Evolutionary conservation across 1,284 basidiomycete genomes (phyloP).

Genomic region (Fomitopsis schrenkii): DNA sequence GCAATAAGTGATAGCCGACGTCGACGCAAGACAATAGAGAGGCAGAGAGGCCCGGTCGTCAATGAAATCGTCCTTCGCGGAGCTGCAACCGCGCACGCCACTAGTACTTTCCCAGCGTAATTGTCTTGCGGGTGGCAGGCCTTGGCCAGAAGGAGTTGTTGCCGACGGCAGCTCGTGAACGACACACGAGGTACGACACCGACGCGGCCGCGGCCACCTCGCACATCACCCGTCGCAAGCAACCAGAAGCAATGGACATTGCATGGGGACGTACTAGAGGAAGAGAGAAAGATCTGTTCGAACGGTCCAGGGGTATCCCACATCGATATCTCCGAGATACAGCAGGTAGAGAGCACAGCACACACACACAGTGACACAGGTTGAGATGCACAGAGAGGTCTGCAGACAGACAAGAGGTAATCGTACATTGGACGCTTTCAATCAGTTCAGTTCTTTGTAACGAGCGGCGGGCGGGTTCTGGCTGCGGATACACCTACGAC

Average conservation of each 20-base stretch:
- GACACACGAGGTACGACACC: neutral
- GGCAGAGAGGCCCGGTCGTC: neutral
- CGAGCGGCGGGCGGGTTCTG: slow-evolving; percentile 1
- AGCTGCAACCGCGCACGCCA: neutral
- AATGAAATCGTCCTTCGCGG: neutral
- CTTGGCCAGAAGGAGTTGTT: neutral
- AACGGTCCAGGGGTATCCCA: neutral
- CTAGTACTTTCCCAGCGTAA: neutral
- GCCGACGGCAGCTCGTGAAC: neutral
- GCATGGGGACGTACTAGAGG: neutral
- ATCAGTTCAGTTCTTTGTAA: neutral
- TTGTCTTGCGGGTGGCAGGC: neutral
- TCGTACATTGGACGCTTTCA: slow-evolving; percentile 1
- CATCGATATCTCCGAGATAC: slow-evolving; percentile 1
- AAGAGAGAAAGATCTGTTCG: neutral
- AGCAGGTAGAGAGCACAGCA: neutral
- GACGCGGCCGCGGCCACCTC: neutral
- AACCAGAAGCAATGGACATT: neutral
- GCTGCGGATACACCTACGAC: slow-evolving; percentile 9
- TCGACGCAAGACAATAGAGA: neutral
- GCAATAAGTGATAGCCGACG: neutral
- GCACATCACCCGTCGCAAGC: neutral
- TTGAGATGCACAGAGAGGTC: no score
- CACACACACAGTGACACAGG: no score
- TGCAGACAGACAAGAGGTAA: neutral